Percentiles rank a stretch among this genome's conserved stretches.
Evolutionary conservation across 371 early-diverging fungal genomes (phyloP).

Genomic region (Globomyces sp.): DNA sequence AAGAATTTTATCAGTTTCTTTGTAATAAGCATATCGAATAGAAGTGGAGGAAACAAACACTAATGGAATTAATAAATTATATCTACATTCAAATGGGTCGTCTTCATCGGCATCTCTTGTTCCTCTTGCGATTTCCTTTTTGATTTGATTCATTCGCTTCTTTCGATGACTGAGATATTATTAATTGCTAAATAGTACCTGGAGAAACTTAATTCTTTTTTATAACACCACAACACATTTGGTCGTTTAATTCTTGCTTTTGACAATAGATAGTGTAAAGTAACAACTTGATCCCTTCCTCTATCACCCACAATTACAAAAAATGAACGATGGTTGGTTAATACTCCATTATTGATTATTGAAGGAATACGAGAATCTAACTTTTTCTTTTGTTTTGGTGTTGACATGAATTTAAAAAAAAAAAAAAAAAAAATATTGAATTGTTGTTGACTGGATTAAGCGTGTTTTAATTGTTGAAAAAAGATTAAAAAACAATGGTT

Average conservation of each 20-base stretch:
- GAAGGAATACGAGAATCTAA: conserved; percentile 93
- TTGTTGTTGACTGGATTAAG: not conserved
- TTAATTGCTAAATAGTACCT: conserved; percentile 4
- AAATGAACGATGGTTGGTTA: conserved; percentile 89
- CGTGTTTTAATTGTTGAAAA: too few species aligned
- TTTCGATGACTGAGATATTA: conserved; percentile 73
- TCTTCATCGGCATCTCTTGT: conserved; percentile 86
- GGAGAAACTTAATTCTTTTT: conserved; percentile 91
- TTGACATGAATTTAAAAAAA: not conserved
- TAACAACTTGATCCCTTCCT: conserved; percentile 95
- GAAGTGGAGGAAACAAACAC: conserved; percentile 92
- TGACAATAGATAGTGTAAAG: conserved; percentile 93
- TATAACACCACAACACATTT: conserved; percentile 98
- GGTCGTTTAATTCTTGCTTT: conserved; percentile 92
- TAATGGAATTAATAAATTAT: conserved; percentile 81
- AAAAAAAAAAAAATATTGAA: conserved; percentile 7
- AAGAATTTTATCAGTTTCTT: conserved; percentile 97
- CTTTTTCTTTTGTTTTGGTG: conserved; percentile 41
- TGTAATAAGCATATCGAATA: conserved; percentile 97
- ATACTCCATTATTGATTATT: conserved; percentile 88
- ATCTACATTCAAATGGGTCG: conserved; percentile 9
- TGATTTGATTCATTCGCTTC: conserved; percentile 93
- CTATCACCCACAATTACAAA: conserved; percentile 96
- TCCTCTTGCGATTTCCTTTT: conserved; percentile 86
- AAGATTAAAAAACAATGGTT: conserved; percentile 8